Evolutionary conservation across 2,329 filamentous ascomycete genomes (phyloP), one percentile per base, ranked within the genome.

Genomic region (Trichoderma oligosporum): DNA sequence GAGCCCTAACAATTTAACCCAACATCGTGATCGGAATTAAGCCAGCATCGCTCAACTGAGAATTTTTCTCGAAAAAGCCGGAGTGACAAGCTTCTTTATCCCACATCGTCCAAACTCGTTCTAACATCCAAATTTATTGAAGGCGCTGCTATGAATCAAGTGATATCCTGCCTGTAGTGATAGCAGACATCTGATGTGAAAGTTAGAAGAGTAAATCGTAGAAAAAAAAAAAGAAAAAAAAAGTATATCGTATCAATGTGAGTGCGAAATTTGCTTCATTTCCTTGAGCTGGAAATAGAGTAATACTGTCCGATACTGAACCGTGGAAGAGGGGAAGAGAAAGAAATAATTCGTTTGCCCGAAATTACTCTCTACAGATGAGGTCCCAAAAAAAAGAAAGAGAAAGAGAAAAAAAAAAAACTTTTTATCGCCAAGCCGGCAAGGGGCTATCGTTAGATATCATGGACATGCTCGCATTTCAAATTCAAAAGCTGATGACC

Each of bases 161-260:
- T 45, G 31, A 45, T 54, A 27, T 39, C 39, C 57, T 36, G 52
- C 57, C 22, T 24, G 33, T 14, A 7, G 9, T 31, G 25, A 27
- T 56, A 59, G 57, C 52, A 42, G 44, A 33, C 41, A 38, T 46
- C 53, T 59, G 52, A 41, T 35, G 44, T 33, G 18, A 20, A 52
- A 31, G 56, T 58, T 58, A 58, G 56, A 52, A 51, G 29, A 48
- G 7, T 8, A 36, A 48, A 41, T 57, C 36, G 54, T 31, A 29
- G 25, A 56, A 29, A 14, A 47, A 24, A 38, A 25, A n/a, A 56
- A 29, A 14, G 39, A 24, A 38, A 25, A n/a, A n/a, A n/a, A n/a
- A n/a, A n/a, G n/a, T n/a, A n/a, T 35, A 47, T 14, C 33, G 35
- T 39, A 33, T 20, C 36, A 31, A 33, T 41, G 24, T 36, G 35